Conservation (phyloP, 129 eudicot genomes). For the Tagetes erecta region DNA sequence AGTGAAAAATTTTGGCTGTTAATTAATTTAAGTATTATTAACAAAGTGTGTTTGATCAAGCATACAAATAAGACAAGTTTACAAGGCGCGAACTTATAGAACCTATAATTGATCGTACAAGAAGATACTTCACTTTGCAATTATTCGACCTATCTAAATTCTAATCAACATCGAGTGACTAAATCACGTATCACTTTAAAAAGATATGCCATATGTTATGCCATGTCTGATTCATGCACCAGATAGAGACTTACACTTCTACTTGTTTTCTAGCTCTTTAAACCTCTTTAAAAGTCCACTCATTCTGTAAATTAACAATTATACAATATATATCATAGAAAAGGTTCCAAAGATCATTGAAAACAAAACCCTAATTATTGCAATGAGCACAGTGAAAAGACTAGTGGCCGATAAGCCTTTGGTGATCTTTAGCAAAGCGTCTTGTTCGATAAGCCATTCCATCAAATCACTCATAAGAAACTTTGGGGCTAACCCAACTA, state of each 20-base stretch:
- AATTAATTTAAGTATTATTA: neutral
- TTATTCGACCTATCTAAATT: constrained; percentile 27
- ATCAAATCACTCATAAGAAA: constrained; percentile 34
- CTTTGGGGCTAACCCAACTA: constrained; percentile 45
- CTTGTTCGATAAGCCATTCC: constrained; percentile 40
- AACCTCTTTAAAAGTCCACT: constrained; percentile 9
- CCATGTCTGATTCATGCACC: constrained; percentile 5
- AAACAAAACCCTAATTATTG: neutral
- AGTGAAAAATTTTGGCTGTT: neutral
- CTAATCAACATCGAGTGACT: constrained; percentile 26
- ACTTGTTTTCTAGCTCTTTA: neutral
- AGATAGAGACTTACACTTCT: neutral
- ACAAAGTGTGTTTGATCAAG: neutral
- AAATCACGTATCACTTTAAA: neutral
- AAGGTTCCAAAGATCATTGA: neutral
- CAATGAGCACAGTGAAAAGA: constrained; percentile 37
- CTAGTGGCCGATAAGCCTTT: constrained; percentile 45
- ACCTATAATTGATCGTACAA: constrained; percentile 19
- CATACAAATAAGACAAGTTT: neutral
- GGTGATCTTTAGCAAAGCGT: constrained; percentile 51
- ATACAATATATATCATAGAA: constrained; percentile 11
- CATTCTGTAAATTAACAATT: neutral
- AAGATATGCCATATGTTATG: constrained; percentile 6
- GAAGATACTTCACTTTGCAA: constrained; percentile 27
- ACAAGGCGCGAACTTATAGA: neutral